Evolutionary conservation across 1,284 basidiomycete genomes (phyloP).

Genomic region (Mycena sp.): DNA sequence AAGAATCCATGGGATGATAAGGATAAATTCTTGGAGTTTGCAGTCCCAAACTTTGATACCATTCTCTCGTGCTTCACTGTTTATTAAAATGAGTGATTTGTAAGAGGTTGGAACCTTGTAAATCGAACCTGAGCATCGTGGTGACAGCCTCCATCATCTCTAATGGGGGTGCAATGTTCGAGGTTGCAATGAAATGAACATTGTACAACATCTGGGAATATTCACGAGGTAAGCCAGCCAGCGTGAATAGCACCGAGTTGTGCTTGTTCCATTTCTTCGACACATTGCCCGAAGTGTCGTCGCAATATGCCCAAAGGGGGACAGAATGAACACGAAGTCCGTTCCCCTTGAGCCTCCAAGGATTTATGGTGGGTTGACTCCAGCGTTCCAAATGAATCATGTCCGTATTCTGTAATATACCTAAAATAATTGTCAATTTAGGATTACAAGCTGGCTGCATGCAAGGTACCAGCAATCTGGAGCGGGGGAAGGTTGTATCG

Average conservation of each 20-base stretch:
- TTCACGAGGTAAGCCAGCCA: constrained; percentile 40
- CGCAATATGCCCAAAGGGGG: constrained; percentile 45
- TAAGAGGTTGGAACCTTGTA: not conserved
- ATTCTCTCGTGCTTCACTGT: constrained; percentile 25
- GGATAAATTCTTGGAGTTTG: constrained; percentile 20
- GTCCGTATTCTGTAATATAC: not conserved
- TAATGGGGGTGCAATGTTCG: constrained; percentile 37
- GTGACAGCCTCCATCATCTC: constrained; percentile 39
- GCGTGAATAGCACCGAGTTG: constrained; percentile 43
- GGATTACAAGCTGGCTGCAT: not conserved
- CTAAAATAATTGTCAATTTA: too few relatives aligned
- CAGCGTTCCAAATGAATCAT: not conserved
- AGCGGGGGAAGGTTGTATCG: not conserved
- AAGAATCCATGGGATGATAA: constrained; percentile 29
- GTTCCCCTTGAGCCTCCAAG: constrained; percentile 25
- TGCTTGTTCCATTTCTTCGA: constrained; percentile 52
- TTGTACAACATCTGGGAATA: constrained; percentile 38
- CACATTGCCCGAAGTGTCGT: constrained; percentile 48
- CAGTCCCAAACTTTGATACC: constrained; percentile 34
- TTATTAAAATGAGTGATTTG: too few relatives aligned
- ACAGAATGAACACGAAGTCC: constrained; percentile 33
- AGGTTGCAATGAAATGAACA: constrained; percentile 41
- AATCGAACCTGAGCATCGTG: constrained; percentile 28
- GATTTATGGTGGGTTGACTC: constrained; percentile 18
- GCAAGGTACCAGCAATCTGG: not conserved